Evolutionary conservation across 768 basidiomycete species (phyloP), one percentile per base, ranked within the genome.

Genomic region (Gloeostereum incarnatum): DNA sequence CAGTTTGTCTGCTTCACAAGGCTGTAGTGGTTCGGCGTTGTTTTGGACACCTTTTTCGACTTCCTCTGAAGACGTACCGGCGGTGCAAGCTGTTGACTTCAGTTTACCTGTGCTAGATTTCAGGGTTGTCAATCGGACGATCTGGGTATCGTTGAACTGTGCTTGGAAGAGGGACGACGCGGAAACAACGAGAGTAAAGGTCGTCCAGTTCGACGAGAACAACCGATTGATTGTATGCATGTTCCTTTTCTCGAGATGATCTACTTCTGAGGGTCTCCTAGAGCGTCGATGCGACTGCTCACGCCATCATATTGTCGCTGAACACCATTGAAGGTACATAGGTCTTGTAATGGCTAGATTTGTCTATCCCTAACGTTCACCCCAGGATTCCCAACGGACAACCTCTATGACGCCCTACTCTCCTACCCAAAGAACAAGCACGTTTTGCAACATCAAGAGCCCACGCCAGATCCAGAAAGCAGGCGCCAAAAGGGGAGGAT

Each of bases 61-160:
- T 48, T 57, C 55, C 53, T 43, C 58, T 33, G 46, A 27, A 37
- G 48, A 44, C 31, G 45, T 2, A 9, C 47, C 27, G 7, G 36
- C 23, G 18, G n/a, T 76, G 26, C 54, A 55, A 11, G 48, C 59
- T 17, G 54, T 75, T 19, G 70, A 81, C 49, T 67, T 86, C 35
- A 60, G 59, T 6, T 60, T 57, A 31, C 84, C 84, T 10, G 60
- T 88, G 4, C 52, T 82, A 26, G 73, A 80, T 45, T 82, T 85
- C 45, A 58, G 57, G 0, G 43, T 71, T 11, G 48, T 51, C 19
- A 50, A 49, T 11, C 58, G 65, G 20, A 41, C 39, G 7, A 47
- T 80, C 18, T 69, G 69, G 61, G 66, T 71, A 4, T 56, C 62
- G 8, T 45, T 79, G n/a, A 78, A 82, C 49, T 55, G 57, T 4